Evolutionary conservation across 1,139 yeast species (phyloP), one percentile per base, ranked within the genome.

Genomic region (Wickerhamomyces sp.): DNA sequence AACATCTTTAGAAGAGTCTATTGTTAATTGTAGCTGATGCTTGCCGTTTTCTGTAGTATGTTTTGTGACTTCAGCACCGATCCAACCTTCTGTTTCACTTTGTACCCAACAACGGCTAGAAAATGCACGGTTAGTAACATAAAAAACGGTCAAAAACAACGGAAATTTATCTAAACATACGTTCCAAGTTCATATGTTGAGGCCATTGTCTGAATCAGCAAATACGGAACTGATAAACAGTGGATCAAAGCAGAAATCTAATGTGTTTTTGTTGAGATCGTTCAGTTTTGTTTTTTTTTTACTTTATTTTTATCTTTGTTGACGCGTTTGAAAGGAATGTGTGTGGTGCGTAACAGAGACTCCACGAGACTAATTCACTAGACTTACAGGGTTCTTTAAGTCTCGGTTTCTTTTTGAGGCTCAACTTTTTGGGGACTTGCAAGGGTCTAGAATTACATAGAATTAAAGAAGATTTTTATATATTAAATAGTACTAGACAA

Each of bases 81-180:
- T 70, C 96, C 97, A 92, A 27, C 97, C 98, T 52, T 78, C 76
- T 41, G 74, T 72, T 46, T 82, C 88, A 62, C 87, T 94, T 26
- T 95, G 96, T 55, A 85, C 81, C 98, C 98, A 92, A 68, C 97
- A 90, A 56, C 96, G 90, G 61, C 58, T 42, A 28, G 10, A 12
- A 25, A 24, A 18, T 13, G 3, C n/a, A 17, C 9, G 5, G 33
- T 37, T 38, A 33, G 35, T 27, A 35, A n/a, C 8, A 16, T 13
- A 7, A 13, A 7, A 10, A 16, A 14, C 5, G 12, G 13, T 6
- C 26, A 18, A 20, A 20, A 15, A 22, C 5, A 8, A 9, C 27
- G 16, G 19, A 15, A 10, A 21, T 9, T n/a, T 28, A 10, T 28
- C 14, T 14, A 7, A 25, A 52, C 60, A 14, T 42, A 56, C 60